Conservation (phyloP, 345 rosid species). For the Salix exigua region DNA sequence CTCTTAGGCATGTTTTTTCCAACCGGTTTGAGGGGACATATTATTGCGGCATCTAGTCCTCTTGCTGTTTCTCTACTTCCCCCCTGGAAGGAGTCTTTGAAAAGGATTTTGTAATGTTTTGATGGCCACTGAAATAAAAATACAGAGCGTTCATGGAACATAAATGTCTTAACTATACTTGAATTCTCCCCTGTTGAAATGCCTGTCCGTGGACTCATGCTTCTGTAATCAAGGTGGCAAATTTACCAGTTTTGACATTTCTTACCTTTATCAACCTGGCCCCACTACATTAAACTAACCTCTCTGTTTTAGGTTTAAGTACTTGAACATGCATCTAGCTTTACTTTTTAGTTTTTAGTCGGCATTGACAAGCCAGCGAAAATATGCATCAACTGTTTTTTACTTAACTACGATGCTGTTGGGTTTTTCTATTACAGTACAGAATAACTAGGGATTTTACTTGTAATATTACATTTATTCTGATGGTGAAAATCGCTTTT, state of each 20-base stretch:
- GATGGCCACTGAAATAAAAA: conserved; percentile 5
- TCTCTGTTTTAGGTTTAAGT: no score
- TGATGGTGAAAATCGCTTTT: no score
- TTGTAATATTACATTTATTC: no score
- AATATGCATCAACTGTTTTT: no score
- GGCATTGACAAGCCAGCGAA: no score
- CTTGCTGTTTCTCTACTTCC: conserved; percentile 13
- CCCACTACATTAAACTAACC: no score
- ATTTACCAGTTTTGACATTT: background rate
- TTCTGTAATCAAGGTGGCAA: background rate
- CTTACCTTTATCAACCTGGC: background rate
- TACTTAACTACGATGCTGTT: no score
- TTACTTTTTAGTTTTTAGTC: no score
- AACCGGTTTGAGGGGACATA: conserved; percentile 21
- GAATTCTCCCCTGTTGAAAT: background rate
- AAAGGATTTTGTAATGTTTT: conserved; percentile 32
- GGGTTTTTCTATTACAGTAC: no score
- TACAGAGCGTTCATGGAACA: background rate
- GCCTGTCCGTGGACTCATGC: background rate
- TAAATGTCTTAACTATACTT: background rate
- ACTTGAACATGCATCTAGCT: no score
- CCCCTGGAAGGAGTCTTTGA: conserved; percentile 1
- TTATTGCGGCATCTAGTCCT: conserved; percentile 17
- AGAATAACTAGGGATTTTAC: no score
- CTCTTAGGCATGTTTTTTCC: conserved; percentile 35